Evolutionary conservation across 192 early-diverging fungal species (phyloP).

Genomic region (Entomortierella beljakovae): DNA sequence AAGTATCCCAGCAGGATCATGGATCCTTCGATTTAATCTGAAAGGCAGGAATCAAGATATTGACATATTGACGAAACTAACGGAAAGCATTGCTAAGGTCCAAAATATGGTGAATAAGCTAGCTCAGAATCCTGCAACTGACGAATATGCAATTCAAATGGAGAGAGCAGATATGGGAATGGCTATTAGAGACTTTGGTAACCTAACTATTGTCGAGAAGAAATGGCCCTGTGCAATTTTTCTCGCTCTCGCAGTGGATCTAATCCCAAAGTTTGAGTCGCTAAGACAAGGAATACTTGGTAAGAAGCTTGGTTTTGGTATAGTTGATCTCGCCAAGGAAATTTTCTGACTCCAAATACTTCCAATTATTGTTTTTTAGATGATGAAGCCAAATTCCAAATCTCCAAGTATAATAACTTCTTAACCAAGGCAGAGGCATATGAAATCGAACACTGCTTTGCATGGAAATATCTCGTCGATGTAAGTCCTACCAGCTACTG

Average conservation of each 20-base stretch:
- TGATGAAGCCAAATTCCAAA: conserved; percentile 9
- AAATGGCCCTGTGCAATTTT: conserved; percentile 67
- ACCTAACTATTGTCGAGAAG: conserved; percentile 60
- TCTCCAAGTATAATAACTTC: conserved; percentile 46
- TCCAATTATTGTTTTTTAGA: neutral
- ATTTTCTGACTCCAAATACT: neutral
- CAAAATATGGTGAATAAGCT: conserved; percentile 13
- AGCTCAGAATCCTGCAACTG: neutral
- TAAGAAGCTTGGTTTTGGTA: conserved; percentile 1
- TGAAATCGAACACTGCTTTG: conserved; percentile 57
- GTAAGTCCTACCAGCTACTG: conserved; percentile 47
- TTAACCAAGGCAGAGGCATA: conserved; percentile 46
- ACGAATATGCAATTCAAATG: conserved; percentile 5
- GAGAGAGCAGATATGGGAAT: conserved; percentile 61
- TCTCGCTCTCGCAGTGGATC: conserved; percentile 60
- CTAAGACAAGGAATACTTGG: conserved; percentile 18
- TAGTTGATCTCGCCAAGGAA: too few relatives aligned
- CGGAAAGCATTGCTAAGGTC: conserved; percentile 33
- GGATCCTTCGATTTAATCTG: conserved; percentile 69
- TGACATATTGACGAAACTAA: conserved; percentile 50
- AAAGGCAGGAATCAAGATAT: conserved; percentile 67
- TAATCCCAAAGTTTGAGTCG: conserved; percentile 51
- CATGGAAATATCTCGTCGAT: conserved; percentile 62
- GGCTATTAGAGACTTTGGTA: conserved; percentile 68
- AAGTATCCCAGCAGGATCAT: conserved; percentile 52